Evolutionary conservation across 2,329 filamentous ascomycete species (phyloP), one percentile per base, ranked within the genome.

Genomic region (Colletotrichum cereale): DNA sequence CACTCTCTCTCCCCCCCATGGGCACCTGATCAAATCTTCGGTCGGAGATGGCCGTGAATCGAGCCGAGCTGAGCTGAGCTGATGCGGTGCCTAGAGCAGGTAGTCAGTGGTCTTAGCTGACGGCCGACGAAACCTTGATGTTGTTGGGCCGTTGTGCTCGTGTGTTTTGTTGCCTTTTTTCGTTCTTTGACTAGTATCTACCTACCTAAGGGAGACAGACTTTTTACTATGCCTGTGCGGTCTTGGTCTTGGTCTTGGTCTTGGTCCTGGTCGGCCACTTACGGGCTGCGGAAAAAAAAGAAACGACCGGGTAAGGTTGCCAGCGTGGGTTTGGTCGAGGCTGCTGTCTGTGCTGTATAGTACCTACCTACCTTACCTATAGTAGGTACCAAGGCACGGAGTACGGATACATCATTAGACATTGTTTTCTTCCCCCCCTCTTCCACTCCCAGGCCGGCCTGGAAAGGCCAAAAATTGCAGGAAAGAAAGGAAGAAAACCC

Each of bases 41-140:
- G 44, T 40, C 44, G 66, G 67, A 70, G 55, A 47, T 61, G 67
- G 62, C 67, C 67, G 63, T 57, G 61, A 52, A 38, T 47, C 56
- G 55, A 70, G 29, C 44, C 12, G 53, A 42, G 55, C 36, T 24
- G 47, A 42, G 26, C 34, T 21, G 47, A 34, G 34, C 26, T 29
- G 38, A 53, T 29, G 57, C 29, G 50, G 29, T 36, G 29, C 21
- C 26, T 21, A 31, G 47, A 10, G 31, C 52, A 55, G 21, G 31
- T n/a, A 24, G 52, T 55, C 21, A 26, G 52, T 36, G 12, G 52
- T 4, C 24, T 36, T 24, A 24, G 34, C 34, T 56, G 31, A 38
- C 34, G 53, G n/a, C 21, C 53, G 31, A 56, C 21, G 38, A 2
- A 56, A 36, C 53, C 24, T 38, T 56, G 52, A n/a, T 36, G 21